These are phyloP conservation scores for Xenosphaeropsis pyriputrescens DNA, from an alignment of 2,329 filamentous ascomycete species.

Conservation along the genomic window DNA sequence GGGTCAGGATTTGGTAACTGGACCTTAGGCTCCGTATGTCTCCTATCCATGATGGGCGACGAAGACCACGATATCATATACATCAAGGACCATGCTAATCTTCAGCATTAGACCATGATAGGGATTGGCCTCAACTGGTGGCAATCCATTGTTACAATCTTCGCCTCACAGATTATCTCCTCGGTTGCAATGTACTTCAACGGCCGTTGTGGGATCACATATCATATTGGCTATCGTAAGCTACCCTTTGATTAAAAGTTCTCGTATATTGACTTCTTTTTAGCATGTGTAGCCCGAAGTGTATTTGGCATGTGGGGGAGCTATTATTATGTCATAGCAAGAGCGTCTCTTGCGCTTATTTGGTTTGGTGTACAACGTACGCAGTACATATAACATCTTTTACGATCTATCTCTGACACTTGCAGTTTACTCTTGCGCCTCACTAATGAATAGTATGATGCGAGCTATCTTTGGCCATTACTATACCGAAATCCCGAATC, in stretches of 20 bases:
- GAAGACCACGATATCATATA: too few relatives aligned
- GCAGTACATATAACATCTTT: slow-evolving; percentile 1
- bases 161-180: slow-evolving; percentile 21
- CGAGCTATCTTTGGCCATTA: slow-evolving; percentile 16
- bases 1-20: slow-evolving; percentile 22
- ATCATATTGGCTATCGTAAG: slow-evolving; percentile 22
- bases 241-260: neutral
- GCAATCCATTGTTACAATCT: slow-evolving; percentile 23
- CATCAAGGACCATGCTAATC: neutral
- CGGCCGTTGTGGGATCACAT: slow-evolving; percentile 21
- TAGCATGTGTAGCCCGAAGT: slow-evolving; percentile 16
- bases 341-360: slow-evolving; percentile 24
- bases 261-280: neutral
- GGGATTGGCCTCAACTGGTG: slow-evolving; percentile 25
- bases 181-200: slow-evolving; percentile 25
- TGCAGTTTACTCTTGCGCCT: slow-evolving; percentile 13
- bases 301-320: slow-evolving; percentile 26
- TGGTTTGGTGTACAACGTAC: slow-evolving; percentile 20
- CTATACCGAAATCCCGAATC: slow-evolving; percentile 17
- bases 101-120: slow-evolving; percentile 14
- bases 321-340: slow-evolving; percentile 26
- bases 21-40: slow-evolving; percentile 13
- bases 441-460: slow-evolving; percentile 18
- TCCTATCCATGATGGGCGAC: too few relatives aligned
- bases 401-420: neutral